Evolutionary conservation across 768 basidiomycete genomes (phyloP), one percentile per base, ranked within the genome.

Genomic region (Clitopilus hobsonii): DNA sequence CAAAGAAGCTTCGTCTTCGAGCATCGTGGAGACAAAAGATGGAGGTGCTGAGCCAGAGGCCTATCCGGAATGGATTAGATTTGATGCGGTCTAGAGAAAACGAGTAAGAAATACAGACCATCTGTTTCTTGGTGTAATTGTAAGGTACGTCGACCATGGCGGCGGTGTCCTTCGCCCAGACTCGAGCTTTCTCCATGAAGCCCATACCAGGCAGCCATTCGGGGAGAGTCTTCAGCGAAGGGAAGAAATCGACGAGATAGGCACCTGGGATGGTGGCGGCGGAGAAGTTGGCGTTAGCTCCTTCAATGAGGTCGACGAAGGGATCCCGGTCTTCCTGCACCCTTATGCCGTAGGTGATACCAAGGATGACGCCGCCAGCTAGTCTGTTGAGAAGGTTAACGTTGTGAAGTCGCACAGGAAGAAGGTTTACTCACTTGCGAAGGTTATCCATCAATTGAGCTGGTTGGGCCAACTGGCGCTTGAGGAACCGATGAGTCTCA

Each of bases 171-270:
- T 58, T 62, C 29, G 63, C 67, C 73, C 74, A 75, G 16, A 56
- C 53, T 24, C 63, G 62, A 1, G 78, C 79, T 51, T 68, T 70
- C 26, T 65, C 65, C 58, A 79, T 69, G 56, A 81, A 81, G 1
- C 68, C 69, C n/a, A 76, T 73, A 0, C 80, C 80, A 5, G 77
- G 79, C 10, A 80, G 38, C 76, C 77, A 81, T 30, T 58, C 65
- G 0, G 80, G 79, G 11, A 81, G 58, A 30, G 76, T 67, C 61
- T 72, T 71, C 55, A 81, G 57, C 2, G 54, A 38, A 5, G 67
- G 67, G 18, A 68, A 51, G 5, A 64, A 51, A 47, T 71, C 67
- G 10, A 74, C 71, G 2, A 73, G 49, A 53, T 66, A 71, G 2
- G 57, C 60, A 0, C 70, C 69, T 5, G 70, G 69, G 6, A 59